Evolutionary conservation across 208 protist genomes (phyloP).

Genomic region (Wallacemonas collosoma): DNA sequence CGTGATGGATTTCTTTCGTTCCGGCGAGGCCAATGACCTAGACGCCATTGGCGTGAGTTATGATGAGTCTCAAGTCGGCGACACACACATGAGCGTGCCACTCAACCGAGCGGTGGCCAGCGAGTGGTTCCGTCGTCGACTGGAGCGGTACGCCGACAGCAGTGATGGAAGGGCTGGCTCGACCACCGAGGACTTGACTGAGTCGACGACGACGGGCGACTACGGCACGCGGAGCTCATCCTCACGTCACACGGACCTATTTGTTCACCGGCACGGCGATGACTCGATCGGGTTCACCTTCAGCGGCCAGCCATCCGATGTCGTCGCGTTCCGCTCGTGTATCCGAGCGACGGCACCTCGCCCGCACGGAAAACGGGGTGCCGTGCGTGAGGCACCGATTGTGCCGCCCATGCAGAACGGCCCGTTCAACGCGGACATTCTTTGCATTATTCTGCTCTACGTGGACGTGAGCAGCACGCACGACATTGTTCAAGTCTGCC

Average conservation of each 20-base stretch:
- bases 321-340: slow-evolving; percentile 79
- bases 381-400: slow-evolving; percentile 4
- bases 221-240: slow-evolving; percentile 36
- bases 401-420: slow-evolving; percentile 53
- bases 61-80: slow-evolving; percentile 3
- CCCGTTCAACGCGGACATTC: slow-evolving; percentile 72
- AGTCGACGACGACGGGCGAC: slow-evolving; percentile 47
- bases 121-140: slow-evolving; percentile 11
- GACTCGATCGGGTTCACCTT: slow-evolving; percentile 60
- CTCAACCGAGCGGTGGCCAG: slow-evolving; percentile 11
- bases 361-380: slow-evolving; percentile 16
- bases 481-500: slow-evolving; percentile 64
- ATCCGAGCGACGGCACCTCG: slow-evolving; percentile 45
- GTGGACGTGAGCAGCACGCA: slow-evolving; percentile 50
- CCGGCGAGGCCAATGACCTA: slow-evolving; percentile 1
- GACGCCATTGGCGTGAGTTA: slow-evolving; percentile 17
- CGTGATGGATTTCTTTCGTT: slow-evolving; percentile 18
- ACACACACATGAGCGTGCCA: slow-evolving; percentile 12
- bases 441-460: slow-evolving; percentile 75
- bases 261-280: slow-evolving; percentile 39
- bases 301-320: slow-evolving; percentile 60
- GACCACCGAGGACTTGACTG: slow-evolving; percentile 41
- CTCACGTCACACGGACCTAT: slow-evolving; percentile 31
- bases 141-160: slow-evolving; percentile 3
- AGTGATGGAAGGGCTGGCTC: slow-evolving; percentile 18